A percentile compares a stretch with the other conserved stretches of the same genome.
These are phyloP conservation scores for Verbena officinalis DNA, from an alignment of 257 asterid species.

Conservation along the genomic window DNA sequence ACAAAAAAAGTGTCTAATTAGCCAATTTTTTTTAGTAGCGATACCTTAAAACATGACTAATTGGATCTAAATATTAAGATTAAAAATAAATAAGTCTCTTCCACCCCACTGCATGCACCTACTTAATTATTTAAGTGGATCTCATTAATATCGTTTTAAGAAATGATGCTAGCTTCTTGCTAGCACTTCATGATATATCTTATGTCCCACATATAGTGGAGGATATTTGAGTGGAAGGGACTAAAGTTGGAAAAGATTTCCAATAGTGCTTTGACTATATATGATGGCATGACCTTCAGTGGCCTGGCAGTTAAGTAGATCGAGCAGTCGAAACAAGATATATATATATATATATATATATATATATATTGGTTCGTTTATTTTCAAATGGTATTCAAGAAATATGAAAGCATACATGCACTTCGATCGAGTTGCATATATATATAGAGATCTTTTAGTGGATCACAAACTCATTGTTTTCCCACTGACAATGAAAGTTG, in stretches of 20 bases:
- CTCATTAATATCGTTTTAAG: too few species aligned
- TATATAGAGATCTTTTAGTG: not conserved
- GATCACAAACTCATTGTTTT: not conserved
- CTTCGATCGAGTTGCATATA: not conserved
- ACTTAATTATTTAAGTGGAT: too few species aligned
- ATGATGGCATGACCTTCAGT: not conserved
- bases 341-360: too few species aligned
- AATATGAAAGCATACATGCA: too few species aligned
- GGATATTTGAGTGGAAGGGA: constrained; percentile 4
- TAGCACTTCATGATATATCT: too few species aligned
- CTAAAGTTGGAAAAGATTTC: constrained; percentile 4
- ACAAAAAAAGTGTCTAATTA: too few species aligned
- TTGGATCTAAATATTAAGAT: too few species aligned
- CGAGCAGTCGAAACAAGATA: not conserved
- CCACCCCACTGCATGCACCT: too few species aligned
- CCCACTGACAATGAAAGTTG: not conserved
- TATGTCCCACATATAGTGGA: not conserved
- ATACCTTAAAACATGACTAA: too few species aligned
- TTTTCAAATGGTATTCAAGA: not conserved
- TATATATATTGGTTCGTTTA: not conserved
- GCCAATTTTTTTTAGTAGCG: too few species aligned
- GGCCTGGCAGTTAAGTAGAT: not conserved
- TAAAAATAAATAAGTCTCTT: too few species aligned
- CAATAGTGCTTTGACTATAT: not conserved
- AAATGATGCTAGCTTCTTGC: too few species aligned